A percentile compares a stretch with the other conserved stretches of the same genome.
phyloP scores from a whole-genome alignment of 1,139 yeast species.

The Yamadazyma triangularis region DNA sequence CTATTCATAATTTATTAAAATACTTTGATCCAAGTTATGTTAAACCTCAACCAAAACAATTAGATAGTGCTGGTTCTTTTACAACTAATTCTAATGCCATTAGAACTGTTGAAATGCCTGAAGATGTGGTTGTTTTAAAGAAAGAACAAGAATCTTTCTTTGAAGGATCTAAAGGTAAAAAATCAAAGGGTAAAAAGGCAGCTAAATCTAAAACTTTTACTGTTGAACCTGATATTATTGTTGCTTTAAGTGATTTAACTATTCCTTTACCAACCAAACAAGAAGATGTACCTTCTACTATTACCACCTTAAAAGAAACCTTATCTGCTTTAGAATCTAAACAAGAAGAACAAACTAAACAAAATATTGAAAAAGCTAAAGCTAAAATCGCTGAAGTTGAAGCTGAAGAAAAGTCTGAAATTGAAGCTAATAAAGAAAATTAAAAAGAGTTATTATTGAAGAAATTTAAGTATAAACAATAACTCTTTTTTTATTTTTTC shows the following conservation, averaged over 20 bases:
- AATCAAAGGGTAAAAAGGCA: slow-evolving; percentile 37
- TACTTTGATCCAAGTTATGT: slow-evolving; percentile 79
- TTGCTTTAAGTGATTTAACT: slow-evolving; percentile 71
- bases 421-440: slow-evolving; percentile 7
- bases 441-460: too few species aligned
- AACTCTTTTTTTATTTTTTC: too few species aligned
- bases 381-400: slow-evolving; percentile 67
- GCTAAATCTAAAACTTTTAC: slow-evolving; percentile 48
- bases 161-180: slow-evolving; percentile 48
- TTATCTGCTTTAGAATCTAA: slow-evolving; percentile 63
- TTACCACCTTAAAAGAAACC: slow-evolving; percentile 70
- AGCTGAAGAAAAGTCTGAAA: slow-evolving; percentile 26
- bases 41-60: slow-evolving; percentile 44
- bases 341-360: slow-evolving; percentile 80
- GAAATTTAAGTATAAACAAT: too few species aligned
- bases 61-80: slow-evolving; percentile 25
- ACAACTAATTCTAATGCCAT: slow-evolving; percentile 26
- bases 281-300: slow-evolving; percentile 66
- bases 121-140: slow-evolving; percentile 59
- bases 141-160: slow-evolving; percentile 60
- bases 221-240: slow-evolving; percentile 77
- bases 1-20: slow-evolving; percentile 66
- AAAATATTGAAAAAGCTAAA: slow-evolving; percentile 70
- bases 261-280: slow-evolving; percentile 76
- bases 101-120: slow-evolving; percentile 57